Conservation (phyloP, 148 eudicot species). For the Vaccinium myrtillus region DNA sequence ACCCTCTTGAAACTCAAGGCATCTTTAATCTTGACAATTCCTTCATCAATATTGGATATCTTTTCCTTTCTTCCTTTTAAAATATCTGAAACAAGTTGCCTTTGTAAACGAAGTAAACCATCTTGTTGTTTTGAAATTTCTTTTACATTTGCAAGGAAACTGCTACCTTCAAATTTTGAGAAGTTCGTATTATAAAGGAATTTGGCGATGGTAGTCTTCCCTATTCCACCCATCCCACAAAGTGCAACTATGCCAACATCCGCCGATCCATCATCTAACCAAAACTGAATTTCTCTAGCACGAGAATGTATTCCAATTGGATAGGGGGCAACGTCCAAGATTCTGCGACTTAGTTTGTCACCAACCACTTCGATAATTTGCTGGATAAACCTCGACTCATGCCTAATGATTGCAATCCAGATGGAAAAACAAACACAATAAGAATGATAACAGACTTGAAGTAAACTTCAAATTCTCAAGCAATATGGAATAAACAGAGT, state of each 20-base stretch:
- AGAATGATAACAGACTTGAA: neutral
- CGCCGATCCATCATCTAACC: neutral
- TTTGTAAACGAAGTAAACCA: neutral
- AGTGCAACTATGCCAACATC: neutral
- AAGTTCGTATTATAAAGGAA: neutral
- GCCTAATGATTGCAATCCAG: neutral
- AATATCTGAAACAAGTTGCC: neutral
- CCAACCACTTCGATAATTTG: neutral
- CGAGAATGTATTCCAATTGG: neutral
- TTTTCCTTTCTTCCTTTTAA: neutral
- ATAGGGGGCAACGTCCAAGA: neutral
- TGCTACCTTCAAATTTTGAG: neutral
- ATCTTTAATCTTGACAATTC: neutral
- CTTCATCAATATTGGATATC: neutral
- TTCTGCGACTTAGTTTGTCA: neutral
- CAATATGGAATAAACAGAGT: neutral
- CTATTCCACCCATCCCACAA: neutral
- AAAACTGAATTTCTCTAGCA: neutral
- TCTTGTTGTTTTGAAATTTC: neutral
- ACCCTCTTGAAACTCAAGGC: neutral
- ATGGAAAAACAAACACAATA: neutral
- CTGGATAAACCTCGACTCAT: neutral
- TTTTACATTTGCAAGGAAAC: neutral
- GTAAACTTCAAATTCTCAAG: no score
- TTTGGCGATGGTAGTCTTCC: neutral